phyloP scores from a whole-genome alignment of 768 basidiomycete genomes.

The Phylloporus sp. region DNA sequence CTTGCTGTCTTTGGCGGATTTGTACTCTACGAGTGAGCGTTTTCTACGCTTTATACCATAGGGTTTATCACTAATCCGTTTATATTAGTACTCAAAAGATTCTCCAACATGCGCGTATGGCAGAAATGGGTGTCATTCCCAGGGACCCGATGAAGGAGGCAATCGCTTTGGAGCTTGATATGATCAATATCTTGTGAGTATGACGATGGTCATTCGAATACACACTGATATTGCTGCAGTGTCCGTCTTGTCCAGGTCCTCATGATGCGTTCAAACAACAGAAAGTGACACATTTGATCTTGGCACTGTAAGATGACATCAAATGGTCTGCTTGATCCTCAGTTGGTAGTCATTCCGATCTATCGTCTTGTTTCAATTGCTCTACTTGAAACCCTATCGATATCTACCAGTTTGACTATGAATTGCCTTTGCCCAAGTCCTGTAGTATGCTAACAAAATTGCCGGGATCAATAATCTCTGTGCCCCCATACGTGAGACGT shows the following conservation, averaged over 20 bases:
- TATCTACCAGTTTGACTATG: constrained; percentile 19
- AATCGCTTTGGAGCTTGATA: constrained; percentile 75
- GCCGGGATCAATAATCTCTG: constrained; percentile 89
- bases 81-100: constrained; percentile 72
- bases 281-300: constrained; percentile 39
- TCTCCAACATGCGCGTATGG: constrained; percentile 68
- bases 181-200: constrained; percentile 85
- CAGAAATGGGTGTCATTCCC: constrained; percentile 60
- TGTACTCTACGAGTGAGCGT: constrained; percentile 78
- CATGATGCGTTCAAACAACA: constrained; percentile 57
- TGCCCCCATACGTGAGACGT: constrained; percentile 89
- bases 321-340: background rate
- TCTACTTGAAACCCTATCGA: constrained; percentile 31
- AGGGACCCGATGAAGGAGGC: constrained; percentile 78
- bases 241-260: constrained; percentile 81
- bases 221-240: constrained; percentile 35
- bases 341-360: constrained; percentile 11
- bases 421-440: constrained; percentile 48
- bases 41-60: background rate
- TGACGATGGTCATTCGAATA: background rate
- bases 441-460: constrained; percentile 76
- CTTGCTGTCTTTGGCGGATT: constrained; percentile 85
- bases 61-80: constrained; percentile 1
- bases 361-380: background rate
- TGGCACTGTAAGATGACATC: background rate